Percentiles rank a stretch among this genome's conserved stretches.
Evolutionary conservation across 208 protist genomes (phyloP).

Genomic region (Trypanosoma theileri): DNA sequence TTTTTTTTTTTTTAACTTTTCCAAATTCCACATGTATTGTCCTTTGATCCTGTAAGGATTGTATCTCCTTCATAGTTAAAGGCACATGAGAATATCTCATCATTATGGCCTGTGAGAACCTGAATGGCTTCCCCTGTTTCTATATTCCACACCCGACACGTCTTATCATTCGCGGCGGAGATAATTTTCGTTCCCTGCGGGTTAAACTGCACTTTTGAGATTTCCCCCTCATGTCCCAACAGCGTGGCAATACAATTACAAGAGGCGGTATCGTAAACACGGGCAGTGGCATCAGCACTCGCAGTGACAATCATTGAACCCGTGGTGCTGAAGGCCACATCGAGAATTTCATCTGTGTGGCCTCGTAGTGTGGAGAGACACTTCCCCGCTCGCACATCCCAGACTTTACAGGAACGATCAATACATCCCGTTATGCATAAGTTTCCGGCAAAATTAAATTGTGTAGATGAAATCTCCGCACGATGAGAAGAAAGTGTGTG

Average conservation of each 20-base stretch:
- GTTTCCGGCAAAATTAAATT: constrained; percentile 94
- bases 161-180: constrained; percentile 92
- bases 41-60: constrained; percentile 96
- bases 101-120: constrained; percentile 93
- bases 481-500: constrained; percentile 91
- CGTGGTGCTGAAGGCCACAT: constrained; percentile 90
- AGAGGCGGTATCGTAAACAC: constrained; percentile 91
- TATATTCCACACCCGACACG: constrained; percentile 92
- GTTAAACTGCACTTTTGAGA: constrained; percentile 95
- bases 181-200: constrained; percentile 94
- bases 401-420: constrained; percentile 95
- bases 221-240: constrained; percentile 93
- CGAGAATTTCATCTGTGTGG: constrained; percentile 94
- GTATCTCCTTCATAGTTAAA: constrained; percentile 96
- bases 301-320: constrained; percentile 91
- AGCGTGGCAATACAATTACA: constrained; percentile 86
- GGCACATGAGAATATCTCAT: constrained; percentile 95
- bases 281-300: constrained; percentile 92
- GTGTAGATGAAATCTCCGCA: constrained; percentile 92
- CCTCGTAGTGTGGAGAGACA: constrained; percentile 89
- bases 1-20: too few relatives aligned
- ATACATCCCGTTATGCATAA: constrained; percentile 92
- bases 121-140: constrained; percentile 87
- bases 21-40: constrained; percentile 97
- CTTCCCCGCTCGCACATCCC: constrained; percentile 90